A percentile compares a stretch with the other conserved stretches of the same genome.
Evolutionary conservation across 2,329 filamentous ascomycete species (phyloP).

Genomic region (Stachybotrys echinatus): DNA sequence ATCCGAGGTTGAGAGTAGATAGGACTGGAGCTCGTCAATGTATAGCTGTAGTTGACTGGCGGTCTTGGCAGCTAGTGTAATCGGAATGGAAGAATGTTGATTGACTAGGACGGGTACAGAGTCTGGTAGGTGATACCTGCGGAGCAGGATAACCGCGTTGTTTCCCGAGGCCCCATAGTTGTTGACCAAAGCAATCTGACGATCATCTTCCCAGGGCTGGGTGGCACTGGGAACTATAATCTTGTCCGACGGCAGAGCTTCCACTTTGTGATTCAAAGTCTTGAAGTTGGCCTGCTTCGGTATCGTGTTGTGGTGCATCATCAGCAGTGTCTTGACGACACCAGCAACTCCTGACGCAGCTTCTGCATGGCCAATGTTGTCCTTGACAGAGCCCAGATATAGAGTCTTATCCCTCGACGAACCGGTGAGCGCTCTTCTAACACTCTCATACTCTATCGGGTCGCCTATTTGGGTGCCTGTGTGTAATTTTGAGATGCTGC

Average conservation of each 20-base stretch:
- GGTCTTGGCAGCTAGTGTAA: neutral
- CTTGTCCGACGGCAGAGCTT: conserved; percentile 1
- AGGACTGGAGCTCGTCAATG: neutral
- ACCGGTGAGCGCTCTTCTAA: neutral
- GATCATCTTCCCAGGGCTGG: conserved; percentile 2
- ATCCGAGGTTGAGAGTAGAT: neutral
- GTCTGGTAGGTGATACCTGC: neutral
- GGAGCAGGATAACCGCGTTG: conserved; percentile 14
- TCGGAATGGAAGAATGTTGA: no score
- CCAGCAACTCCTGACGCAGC: conserved; percentile 53
- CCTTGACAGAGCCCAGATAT: conserved; percentile 42
- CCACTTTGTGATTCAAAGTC: conserved; percentile 17
- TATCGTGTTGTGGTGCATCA: conserved; percentile 43
- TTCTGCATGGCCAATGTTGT: conserved; percentile 59
- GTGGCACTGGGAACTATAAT: conserved; percentile 6
- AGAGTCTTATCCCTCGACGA: neutral
- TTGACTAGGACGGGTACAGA: no score
- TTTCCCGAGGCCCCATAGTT: conserved; percentile 28
- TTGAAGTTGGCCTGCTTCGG: conserved; percentile 12
- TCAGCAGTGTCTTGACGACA: conserved; percentile 56
- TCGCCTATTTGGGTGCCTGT: neutral
- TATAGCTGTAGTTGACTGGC: neutral
- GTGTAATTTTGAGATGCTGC: neutral
- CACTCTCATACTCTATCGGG: neutral
- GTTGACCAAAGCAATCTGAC: conserved; percentile 20